Evolutionary conservation across 1,284 basidiomycete genomes (phyloP).

Genomic region (Heterobasidion irregulare): DNA sequence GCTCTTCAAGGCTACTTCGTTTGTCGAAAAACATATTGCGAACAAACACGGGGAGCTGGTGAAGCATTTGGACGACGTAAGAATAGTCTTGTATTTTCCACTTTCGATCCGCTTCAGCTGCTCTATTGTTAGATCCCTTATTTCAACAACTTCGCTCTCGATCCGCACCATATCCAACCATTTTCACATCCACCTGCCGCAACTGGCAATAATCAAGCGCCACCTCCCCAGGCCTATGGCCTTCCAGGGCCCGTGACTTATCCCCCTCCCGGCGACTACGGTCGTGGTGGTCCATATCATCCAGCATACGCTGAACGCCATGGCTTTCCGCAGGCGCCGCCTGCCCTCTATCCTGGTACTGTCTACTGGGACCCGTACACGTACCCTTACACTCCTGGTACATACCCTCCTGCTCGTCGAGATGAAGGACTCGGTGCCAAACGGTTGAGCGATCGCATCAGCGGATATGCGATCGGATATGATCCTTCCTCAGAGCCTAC

Average conservation of each 20-base stretch:
- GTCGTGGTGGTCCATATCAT: slow-evolving; percentile 22
- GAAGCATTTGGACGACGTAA: slow-evolving; percentile 69
- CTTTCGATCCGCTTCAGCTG: background rate
- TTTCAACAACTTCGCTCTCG: slow-evolving; percentile 90
- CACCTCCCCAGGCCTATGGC: slow-evolving; percentile 74
- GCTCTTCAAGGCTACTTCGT: slow-evolving; percentile 91
- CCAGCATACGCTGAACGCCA: background rate
- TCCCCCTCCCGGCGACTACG: slow-evolving; percentile 31
- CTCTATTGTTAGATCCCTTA: slow-evolving; percentile 34
- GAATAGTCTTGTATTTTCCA: slow-evolving; percentile 5
- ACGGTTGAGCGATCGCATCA: slow-evolving; percentile 69
- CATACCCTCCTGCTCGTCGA: slow-evolving; percentile 36
- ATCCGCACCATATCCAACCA: slow-evolving; percentile 86
- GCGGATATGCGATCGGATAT: slow-evolving; percentile 52
- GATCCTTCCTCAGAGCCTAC: slow-evolving; percentile 35
- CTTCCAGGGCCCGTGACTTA: slow-evolving; percentile 51
- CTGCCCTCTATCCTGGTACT: slow-evolving; percentile 20
- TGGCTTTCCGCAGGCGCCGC: slow-evolving; percentile 28
- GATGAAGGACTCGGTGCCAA: slow-evolving; percentile 49
- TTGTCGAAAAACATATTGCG: slow-evolving; percentile 90
- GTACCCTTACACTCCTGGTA: slow-evolving; percentile 18
- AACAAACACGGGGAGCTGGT: slow-evolving; percentile 84
- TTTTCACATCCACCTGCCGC: slow-evolving; percentile 67
- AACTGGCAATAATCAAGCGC: slow-evolving; percentile 53
- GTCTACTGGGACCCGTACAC: slow-evolving; percentile 51